Evolutionary conservation across 345 rosid genomes (phyloP), one percentile per base, ranked within the genome.

Genomic region (Tarenaya hassleriana): DNA sequence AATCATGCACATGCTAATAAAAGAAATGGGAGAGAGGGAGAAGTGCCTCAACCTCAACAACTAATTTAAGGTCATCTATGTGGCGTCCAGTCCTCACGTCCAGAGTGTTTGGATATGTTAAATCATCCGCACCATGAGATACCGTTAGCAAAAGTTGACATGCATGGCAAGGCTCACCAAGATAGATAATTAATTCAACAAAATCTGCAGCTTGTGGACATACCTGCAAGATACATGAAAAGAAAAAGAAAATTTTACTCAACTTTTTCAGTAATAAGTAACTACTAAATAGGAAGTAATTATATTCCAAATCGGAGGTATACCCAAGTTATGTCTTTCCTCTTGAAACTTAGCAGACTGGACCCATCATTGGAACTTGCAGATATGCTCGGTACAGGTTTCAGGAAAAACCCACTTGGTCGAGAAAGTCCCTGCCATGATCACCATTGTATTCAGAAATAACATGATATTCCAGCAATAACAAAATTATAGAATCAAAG

Each of bases 91-190:
- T 83, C 75, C 84, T 81, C 64, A 92, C 88, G 70, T 85, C 94
- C 64, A 88, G 82, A 10, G 86, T 71, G 54, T 81, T 79, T 20
- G 98, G 98, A 73, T 57, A 77, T 52, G 90, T 85, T 55, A 79
- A 81, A 77, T 83, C 96, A 75, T 92, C 94, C 55, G 88, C 84
- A 70, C 98, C 96, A 51, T 92, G 96, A 9, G 90, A 76, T 56
- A 88, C 67, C 17, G 96, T 79, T 43, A 92, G 72, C 62, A 85
- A 86, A 71, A 92, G 88, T 77, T 92, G 90, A 58, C 96, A 88
- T 53, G 81, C 94, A 69, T 92, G 98, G 70, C 98, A 88, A 62
- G 96, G 96, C 66, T 92, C 98, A 51, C 84, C 76, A 48, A 92
- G 95, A 74, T 79, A 88, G 67, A 92, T 77, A 67, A 84, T 75